Evolutionary conservation across 2,329 filamentous ascomycete genomes (phyloP), one percentile per base, ranked within the genome.

Genomic region (Trichoderma sp.): DNA sequence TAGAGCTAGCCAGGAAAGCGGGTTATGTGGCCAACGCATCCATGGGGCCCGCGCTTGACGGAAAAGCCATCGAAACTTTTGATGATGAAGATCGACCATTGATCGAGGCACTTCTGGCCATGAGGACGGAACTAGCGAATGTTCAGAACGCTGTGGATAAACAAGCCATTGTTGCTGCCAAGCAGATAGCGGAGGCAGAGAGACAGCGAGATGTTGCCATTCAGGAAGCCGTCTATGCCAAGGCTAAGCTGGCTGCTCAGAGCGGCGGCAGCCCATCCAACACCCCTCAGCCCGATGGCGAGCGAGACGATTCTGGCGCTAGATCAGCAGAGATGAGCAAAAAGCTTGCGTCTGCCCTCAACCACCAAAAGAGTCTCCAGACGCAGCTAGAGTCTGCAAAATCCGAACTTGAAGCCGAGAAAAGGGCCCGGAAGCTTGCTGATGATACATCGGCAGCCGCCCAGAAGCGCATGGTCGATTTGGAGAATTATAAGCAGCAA

Each of bases 201-300:
- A 94, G 92, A 77, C 96, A 99, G 82, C 88, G 96, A 62, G 96
- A 99, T 80, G 90, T 91, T 52, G 96, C 96, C n/a, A 90, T 99
- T 66, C 92, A 91, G 74, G 96, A 99, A 81, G 96, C 96, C 0
- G 92, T 96, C 0, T 98, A 98, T 79, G 93, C 94, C 40, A 97
- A 96, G 77, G 94, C 96, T 3, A 97, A 93, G 77, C 83, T 97
- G 63, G 94, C 94, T 35, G 94, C 94, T 8, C 91, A 94, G 72
- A 75, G 80, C 4, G 89, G 87, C 47, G 86, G 89, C 68, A 93
- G 91, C 74, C 86, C 89, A 63, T 84, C 84, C 53, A 85, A 85
- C 75, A 86, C 88, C 52, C 82, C 91, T 68, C 84, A 89, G 75
- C 79, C 88, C 3, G 89, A 89, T 57, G 84, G 79, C 16, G 87